Evolutionary conservation across 257 asterid genomes (phyloP), one percentile per base, ranked within the genome.

Genomic region (Scutellaria barbata): DNA sequence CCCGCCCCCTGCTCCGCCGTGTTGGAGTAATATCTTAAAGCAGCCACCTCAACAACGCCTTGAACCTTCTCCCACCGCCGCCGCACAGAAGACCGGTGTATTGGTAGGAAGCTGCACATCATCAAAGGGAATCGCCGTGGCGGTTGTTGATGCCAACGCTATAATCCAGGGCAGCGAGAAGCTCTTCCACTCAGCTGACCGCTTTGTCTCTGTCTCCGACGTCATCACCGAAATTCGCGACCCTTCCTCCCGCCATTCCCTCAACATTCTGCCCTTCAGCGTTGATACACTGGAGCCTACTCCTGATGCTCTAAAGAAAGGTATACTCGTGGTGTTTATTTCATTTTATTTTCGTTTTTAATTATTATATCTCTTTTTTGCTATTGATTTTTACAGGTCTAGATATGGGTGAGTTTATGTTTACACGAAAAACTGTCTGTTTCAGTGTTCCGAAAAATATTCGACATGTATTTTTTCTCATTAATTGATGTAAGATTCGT

Each of bases 81-180:
- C 35, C 73, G 59, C 41, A 30, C 76, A 71, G 14, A 73, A 64
- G 2, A 55, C 10, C n/a, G 82, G 87, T 18, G 76, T 51, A 41
- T 37, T 81, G 63, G 98, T 91, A 10, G 91, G 89, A 39, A 89
- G 85, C 76, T 94, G 98, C 85, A 83, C 82, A 61, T 91, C 98
- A 14, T 76, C 89, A 1, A 88, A 85, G 75, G 98, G 98, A 17
- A 87, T 95, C 46, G 85, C 91, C 0, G 94, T 95, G 61, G 98
- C 98, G 9, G 94, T 95, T 25, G 95, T 95, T 35, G 99, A 95
- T 54, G 98, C 98, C 61, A 95, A 92, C 81, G 97, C 97, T 59
- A 80, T 95, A 70, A 95, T 95, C 35, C 89, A 83, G 61, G 99
- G 97, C 3, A 92, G 95, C 25, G 88, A 85, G 64, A 81, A 56